Evolutionary conservation across 768 basidiomycete species (phyloP).

Genomic region (Leccinum subtestaceum): DNA sequence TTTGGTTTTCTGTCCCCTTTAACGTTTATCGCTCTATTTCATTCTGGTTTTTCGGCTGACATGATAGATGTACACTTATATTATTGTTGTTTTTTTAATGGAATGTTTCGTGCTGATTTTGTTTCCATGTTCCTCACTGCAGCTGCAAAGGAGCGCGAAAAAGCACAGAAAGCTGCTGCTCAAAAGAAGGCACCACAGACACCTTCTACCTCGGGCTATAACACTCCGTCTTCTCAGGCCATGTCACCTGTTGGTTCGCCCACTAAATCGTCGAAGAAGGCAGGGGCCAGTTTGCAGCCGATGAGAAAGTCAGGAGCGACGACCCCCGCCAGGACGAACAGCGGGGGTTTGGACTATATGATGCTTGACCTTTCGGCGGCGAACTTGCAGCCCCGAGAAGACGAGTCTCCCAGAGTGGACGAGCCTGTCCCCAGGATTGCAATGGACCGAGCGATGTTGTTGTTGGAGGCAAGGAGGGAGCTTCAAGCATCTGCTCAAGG

Average conservation of each 20-base stretch:
- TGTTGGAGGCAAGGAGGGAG: slow-evolving; percentile 70
- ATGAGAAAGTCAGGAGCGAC: slow-evolving; percentile 40
- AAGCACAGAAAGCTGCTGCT: slow-evolving; percentile 54
- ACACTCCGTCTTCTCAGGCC: slow-evolving; percentile 42
- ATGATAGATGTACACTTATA: slow-evolving; percentile 30
- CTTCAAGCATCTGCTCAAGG: slow-evolving; percentile 47
- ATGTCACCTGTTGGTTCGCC: slow-evolving; percentile 42
- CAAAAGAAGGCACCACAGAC: slow-evolving; percentile 40
- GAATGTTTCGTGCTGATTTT: slow-evolving; percentile 39
- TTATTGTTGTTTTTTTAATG: slow-evolving; percentile 32
- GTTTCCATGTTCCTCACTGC: slow-evolving; percentile 34
- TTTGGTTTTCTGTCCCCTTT: neutral
- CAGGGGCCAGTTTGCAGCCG: slow-evolving; percentile 27
- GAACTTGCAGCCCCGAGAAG: slow-evolving; percentile 55
- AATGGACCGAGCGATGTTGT: slow-evolving; percentile 73
- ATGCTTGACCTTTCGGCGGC: slow-evolving; percentile 73
- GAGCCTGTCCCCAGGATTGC: slow-evolving; percentile 61
- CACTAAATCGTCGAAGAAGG: slow-evolving; percentile 43
- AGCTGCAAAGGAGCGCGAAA: slow-evolving; percentile 83
- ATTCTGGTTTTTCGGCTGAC: slow-evolving; percentile 16
- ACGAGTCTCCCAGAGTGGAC: slow-evolving; percentile 34
- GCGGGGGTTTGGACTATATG: slow-evolving; percentile 47
- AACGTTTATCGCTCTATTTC: slow-evolving; percentile 18
- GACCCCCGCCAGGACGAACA: slow-evolving; percentile 38
- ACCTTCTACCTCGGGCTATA: slow-evolving; percentile 38